phyloP scores from a whole-genome alignment of 2,329 filamentous ascomycete genomes.

The Nigrospora osmanthi region DNA sequence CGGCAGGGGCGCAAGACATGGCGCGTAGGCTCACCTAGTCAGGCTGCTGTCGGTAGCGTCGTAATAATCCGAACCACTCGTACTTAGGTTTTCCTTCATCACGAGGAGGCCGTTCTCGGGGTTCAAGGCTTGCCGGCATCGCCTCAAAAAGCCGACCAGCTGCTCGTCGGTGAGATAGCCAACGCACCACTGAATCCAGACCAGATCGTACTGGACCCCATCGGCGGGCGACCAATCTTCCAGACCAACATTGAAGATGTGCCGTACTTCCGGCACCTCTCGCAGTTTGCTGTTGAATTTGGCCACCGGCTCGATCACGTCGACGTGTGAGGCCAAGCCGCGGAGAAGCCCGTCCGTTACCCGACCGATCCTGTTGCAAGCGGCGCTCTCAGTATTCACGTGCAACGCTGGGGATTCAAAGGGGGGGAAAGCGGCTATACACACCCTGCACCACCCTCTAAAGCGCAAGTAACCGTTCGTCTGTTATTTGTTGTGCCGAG shows the following conservation, averaged over 20 bases:
- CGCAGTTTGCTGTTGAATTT: slow-evolving; percentile 66
- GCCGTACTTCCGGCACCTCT: slow-evolving; percentile 48
- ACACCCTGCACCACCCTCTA: slow-evolving; percentile 35
- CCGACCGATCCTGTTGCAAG: slow-evolving; percentile 61
- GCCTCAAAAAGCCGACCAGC: slow-evolving; percentile 57
- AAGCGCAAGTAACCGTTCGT: slow-evolving; percentile 16
- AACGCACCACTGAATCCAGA: slow-evolving; percentile 90
- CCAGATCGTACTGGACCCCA: slow-evolving; percentile 60
- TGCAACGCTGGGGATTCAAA: not conserved
- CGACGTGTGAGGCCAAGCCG: slow-evolving; percentile 61
- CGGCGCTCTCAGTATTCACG: not conserved
- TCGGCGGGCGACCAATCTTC: slow-evolving; percentile 56
- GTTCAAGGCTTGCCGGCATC: slow-evolving; percentile 41
- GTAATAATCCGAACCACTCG: slow-evolving; percentile 55
- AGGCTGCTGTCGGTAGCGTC: slow-evolving; percentile 72
- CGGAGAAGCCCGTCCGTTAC: slow-evolving; percentile 73
- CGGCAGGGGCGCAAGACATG: not conserved
- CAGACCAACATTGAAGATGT: slow-evolving; percentile 64
- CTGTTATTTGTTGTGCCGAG: slow-evolving; percentile 27
- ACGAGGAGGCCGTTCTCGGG: slow-evolving; percentile 48
- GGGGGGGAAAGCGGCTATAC: slow-evolving; percentile 5
- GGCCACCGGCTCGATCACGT: slow-evolving; percentile 76
- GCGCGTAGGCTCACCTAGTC: slow-evolving; percentile 49
- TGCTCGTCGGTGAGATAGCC: slow-evolving; percentile 73
- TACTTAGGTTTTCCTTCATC: slow-evolving; percentile 72